phyloP scores from a whole-genome alignment of 352 stramenopile species.

The Phytophthora quininea region DNA sequence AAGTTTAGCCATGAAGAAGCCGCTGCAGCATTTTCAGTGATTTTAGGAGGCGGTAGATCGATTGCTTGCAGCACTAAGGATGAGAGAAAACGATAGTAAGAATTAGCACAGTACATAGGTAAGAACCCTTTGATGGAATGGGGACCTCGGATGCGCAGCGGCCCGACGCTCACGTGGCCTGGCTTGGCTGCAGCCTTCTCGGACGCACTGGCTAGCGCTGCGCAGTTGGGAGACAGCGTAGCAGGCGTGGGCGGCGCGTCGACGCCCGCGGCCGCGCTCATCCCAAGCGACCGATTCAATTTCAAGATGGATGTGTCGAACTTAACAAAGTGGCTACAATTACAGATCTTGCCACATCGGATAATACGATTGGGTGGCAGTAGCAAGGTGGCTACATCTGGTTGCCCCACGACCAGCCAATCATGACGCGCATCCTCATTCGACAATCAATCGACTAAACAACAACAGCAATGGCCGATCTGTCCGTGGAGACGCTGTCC shows the following conservation, averaged over 20 bases:
- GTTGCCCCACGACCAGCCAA: constrained; percentile 19
- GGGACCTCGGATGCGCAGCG: constrained; percentile 63
- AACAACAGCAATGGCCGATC: constrained; percentile 40
- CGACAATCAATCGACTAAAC: constrained; percentile 7
- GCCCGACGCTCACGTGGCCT: constrained; percentile 49
- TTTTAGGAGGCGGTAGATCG: constrained; percentile 47
- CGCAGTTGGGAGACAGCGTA: constrained; percentile 53
- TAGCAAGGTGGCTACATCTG: constrained; percentile 18
- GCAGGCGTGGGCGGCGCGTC: constrained; percentile 19
- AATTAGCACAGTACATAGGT: background rate
- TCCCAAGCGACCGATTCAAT: constrained; percentile 9
- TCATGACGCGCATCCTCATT: constrained; percentile 4
- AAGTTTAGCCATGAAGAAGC: constrained; percentile 66
- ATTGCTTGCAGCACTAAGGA: constrained; percentile 53
- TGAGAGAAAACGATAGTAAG: constrained; percentile 5
- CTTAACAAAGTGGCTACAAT: background rate
- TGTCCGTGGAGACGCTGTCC: constrained; percentile 52
- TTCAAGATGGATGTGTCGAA: background rate
- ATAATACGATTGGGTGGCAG: background rate
- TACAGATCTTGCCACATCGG: too few species aligned
- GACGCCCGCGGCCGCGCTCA: constrained; percentile 20
- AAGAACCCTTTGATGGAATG: background rate
- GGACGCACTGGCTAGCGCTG: constrained; percentile 55
- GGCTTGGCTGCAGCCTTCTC: constrained; percentile 54
- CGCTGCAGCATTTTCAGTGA: constrained; percentile 19